Conservation (phyloP, 768 basidiomycete genomes). For the Clathrus columnatus region DNA sequence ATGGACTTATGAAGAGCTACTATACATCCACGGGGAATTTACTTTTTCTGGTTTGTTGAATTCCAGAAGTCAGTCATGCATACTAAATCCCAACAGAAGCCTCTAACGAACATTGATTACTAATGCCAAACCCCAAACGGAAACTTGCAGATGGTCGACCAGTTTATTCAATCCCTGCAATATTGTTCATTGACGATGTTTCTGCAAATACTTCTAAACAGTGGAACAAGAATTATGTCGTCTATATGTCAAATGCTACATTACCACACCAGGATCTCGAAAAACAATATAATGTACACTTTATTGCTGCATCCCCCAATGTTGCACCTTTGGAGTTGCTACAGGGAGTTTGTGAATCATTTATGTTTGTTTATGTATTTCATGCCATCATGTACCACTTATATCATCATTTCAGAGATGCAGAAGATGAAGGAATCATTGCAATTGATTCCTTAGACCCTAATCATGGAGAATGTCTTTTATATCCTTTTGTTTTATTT, state of each 20-base stretch:
- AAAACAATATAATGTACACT: slow-evolving; percentile 23
- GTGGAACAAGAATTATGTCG: slow-evolving; percentile 29
- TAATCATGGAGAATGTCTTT: neutral
- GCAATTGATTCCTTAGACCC: no score
- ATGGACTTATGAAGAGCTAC: neutral
- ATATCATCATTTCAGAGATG: no score
- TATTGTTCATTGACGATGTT: slow-evolving; percentile 29
- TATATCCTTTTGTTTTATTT: neutral
- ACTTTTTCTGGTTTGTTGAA: neutral
- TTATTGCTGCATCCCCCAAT: slow-evolving; percentile 27
- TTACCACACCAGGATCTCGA: slow-evolving; percentile 24
- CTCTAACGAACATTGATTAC: neutral
- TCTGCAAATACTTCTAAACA: slow-evolving; percentile 29
- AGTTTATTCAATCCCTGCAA: slow-evolving; percentile 18
- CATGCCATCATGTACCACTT: no score
- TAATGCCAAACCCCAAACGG: slow-evolving; percentile 19
- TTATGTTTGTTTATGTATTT: slow-evolving; percentile 18
- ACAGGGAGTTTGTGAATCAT: slow-evolving; percentile 20
- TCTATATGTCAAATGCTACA: slow-evolving; percentile 26
- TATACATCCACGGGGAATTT: neutral
- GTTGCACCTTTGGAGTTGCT: slow-evolving; percentile 27
- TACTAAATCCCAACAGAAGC: slow-evolving; percentile 2
- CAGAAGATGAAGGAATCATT: no score
- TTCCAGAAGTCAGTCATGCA: neutral
- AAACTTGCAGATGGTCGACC: slow-evolving; percentile 16